phyloP scores from a whole-genome alignment of 2,329 filamentous ascomycete species.

The Penicillium thymicola region DNA sequence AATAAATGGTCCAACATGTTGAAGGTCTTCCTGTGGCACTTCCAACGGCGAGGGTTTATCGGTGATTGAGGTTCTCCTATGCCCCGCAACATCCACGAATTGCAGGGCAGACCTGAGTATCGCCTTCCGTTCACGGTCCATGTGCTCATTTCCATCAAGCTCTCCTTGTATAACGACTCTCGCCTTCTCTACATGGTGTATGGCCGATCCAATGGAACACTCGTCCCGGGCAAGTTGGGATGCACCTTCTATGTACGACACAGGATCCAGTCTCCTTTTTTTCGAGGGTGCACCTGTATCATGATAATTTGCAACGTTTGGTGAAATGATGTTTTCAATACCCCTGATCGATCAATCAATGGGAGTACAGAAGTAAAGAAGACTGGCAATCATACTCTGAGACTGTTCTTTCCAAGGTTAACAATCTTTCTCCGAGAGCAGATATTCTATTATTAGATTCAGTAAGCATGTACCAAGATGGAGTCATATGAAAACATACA shows the following conservation, averaged over 20 bases:
- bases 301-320: background rate
- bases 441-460: conserved; percentile 5
- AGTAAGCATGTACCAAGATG: background rate
- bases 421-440: conserved; percentile 13
- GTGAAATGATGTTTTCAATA: background rate
- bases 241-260: background rate
- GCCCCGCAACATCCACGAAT: conserved; percentile 19
- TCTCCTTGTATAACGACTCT: conserved; percentile 24
- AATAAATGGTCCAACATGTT: conserved; percentile 3
- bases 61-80: background rate
- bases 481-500: conserved; percentile 6
- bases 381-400: background rate
- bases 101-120: conserved; percentile 22
- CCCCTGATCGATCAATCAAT: background rate
- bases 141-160: conserved; percentile 15
- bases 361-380: no score
- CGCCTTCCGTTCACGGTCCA: conserved; percentile 18
- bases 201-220: conserved; percentile 12
- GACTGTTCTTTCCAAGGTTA: conserved; percentile 11
- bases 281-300: conserved; percentile 2
- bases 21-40: background rate
- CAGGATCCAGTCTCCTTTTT: conserved; percentile 8
- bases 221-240: conserved; percentile 7
- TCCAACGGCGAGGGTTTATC: conserved; percentile 3
- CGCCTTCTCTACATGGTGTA: conserved; percentile 27